Evolutionary conservation across 331 rosid genomes (phyloP).

Genomic region (Pyrus hybrid): DNA sequence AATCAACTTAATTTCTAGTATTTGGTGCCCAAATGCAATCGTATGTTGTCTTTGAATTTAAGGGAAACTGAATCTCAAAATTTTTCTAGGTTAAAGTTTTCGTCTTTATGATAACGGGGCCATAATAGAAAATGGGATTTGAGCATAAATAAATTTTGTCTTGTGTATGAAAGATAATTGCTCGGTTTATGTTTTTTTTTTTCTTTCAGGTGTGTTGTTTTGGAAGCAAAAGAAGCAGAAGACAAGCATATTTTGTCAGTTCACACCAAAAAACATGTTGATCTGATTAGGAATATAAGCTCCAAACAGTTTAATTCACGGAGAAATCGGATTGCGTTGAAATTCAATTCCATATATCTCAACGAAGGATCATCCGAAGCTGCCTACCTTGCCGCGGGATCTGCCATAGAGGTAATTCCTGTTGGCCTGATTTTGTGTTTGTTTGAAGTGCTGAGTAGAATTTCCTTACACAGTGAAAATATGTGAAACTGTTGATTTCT

Average conservation of each 20-base stretch:
- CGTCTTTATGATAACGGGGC: background rate
- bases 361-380: slow-evolving; percentile 82
- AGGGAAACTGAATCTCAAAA: background rate
- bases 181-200: background rate
- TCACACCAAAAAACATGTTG: slow-evolving; percentile 59
- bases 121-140: background rate
- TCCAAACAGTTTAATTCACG: slow-evolving; percentile 37
- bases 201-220: slow-evolving; percentile 63
- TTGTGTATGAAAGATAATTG: background rate
- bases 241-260: slow-evolving; percentile 44
- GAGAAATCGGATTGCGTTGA: slow-evolving; percentile 37
- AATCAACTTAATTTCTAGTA: background rate
- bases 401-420: slow-evolving; percentile 57
- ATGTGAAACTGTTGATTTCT: background rate
- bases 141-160: background rate
- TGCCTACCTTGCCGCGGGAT: slow-evolving; percentile 91
- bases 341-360: slow-evolving; percentile 59
- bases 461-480: background rate
- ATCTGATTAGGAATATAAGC: slow-evolving; percentile 64
- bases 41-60: background rate
- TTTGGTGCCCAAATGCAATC: background rate
- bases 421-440: background rate
- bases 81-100: background rate
- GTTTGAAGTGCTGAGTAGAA: background rate
- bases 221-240: slow-evolving; percentile 71